Conservation (phyloP, 441 rosid species). For the Gossypium gossypioides region DNA sequence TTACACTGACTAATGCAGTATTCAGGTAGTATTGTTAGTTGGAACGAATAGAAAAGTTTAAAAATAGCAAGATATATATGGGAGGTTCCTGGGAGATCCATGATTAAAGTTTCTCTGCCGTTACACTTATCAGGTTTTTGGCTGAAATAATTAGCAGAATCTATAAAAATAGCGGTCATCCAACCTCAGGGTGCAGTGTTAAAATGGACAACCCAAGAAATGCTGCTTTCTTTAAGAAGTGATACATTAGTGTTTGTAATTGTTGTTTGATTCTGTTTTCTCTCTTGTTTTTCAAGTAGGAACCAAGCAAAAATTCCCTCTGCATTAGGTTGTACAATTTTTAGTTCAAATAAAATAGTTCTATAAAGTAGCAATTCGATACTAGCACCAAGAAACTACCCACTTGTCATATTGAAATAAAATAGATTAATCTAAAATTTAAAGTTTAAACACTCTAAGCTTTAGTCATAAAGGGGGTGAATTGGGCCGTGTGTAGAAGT, state of each 20-base stretch:
- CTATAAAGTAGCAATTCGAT: background rate
- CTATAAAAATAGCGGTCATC: background rate
- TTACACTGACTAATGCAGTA: background rate
- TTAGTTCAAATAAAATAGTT: background rate
- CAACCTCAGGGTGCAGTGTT: background rate
- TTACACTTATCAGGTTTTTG: background rate
- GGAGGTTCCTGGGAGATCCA: background rate
- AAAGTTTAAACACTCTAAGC: background rate
- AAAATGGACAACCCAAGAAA: background rate
- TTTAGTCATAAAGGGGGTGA: background rate
- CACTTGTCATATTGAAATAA: background rate
- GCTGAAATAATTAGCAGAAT: background rate
- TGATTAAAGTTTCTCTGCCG: background rate
- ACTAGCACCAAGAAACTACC: background rate
- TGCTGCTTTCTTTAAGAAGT: background rate
- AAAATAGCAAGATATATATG: background rate
- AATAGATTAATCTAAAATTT: background rate
- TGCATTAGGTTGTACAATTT: background rate
- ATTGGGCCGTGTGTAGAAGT: background rate
- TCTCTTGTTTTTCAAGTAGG: background rate
- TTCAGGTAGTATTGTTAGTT: background rate
- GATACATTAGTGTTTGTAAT: background rate
- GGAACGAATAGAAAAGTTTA: background rate
- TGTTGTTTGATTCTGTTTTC: background rate
- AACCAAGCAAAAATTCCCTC: background rate